These are phyloP conservation scores for Eucalyptus brandiana DNA, from an alignment of 345 rosid species.

Conservation along the genomic window DNA sequence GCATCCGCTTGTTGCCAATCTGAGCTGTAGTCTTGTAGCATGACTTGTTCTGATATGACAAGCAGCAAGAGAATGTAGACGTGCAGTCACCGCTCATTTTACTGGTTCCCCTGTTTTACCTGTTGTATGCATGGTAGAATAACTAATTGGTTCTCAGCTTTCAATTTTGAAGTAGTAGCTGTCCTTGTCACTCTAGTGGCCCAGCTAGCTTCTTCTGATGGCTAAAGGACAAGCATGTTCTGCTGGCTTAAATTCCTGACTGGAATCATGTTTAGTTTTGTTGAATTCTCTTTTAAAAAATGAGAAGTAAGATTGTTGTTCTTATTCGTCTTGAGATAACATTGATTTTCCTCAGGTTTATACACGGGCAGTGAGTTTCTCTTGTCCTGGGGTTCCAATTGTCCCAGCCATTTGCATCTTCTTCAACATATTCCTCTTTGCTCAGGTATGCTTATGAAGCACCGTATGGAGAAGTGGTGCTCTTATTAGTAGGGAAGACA, in stretches of 20 bases:
- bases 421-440: slow-evolving; percentile 89
- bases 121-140: not conserved
- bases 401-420: slow-evolving; percentile 75
- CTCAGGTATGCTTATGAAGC: slow-evolving; percentile 48
- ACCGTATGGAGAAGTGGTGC: not conserved
- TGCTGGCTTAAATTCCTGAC: not conserved
- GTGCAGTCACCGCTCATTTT: not conserved
- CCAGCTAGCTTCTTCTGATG: not conserved
- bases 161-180: not conserved
- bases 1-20: not conserved
- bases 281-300: not conserved
- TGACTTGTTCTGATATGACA: not conserved
- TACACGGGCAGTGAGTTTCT: slow-evolving; percentile 46
- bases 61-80: not conserved
- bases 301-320: not conserved
- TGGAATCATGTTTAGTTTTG: not conserved
- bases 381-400: slow-evolving; percentile 86
- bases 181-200: not conserved
- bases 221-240: not conserved
- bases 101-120: not conserved
- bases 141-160: not conserved
- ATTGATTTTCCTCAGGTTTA: slow-evolving; percentile 37
- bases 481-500: not conserved
- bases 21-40: not conserved
- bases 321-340: not conserved